Evolutionary conservation across 495 filamentous ascomycete genomes (phyloP).

Genomic region (Parathielavia appendiculata): DNA sequence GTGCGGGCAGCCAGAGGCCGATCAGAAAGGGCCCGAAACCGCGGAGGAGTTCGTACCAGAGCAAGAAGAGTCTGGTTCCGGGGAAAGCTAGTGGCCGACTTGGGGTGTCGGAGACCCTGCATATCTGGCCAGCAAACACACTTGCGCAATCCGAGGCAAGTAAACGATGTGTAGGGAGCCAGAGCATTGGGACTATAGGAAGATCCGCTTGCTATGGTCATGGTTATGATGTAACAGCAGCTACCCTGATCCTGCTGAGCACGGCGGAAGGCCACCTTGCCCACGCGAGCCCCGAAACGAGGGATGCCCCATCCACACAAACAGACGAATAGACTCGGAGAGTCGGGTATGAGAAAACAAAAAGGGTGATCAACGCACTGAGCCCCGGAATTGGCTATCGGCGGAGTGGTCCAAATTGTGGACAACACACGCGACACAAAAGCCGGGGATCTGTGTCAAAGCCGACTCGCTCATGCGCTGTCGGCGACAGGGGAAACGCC

Average conservation of each 20-base stretch:
- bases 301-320: background rate
- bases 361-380: slow-evolving; percentile 10
- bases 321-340: slow-evolving; percentile 1
- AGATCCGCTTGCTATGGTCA: background rate
- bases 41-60: slow-evolving; percentile 31
- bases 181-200: background rate
- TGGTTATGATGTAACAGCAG: background rate
- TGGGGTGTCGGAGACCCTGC: background rate
- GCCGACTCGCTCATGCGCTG: slow-evolving; percentile 6
- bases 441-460: slow-evolving; percentile 13
- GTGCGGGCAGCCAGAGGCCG: slow-evolving; percentile 2
- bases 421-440: slow-evolving; percentile 1
- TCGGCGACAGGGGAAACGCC: background rate
- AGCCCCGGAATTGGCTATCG: background rate
- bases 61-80: slow-evolving; percentile 20
- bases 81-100: slow-evolving; percentile 1
- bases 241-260: slow-evolving; percentile 1
- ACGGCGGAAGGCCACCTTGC: background rate
- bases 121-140: background rate
- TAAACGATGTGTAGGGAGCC: background rate
- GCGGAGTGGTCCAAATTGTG: background rate
- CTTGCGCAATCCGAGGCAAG: background rate
- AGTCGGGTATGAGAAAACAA: slow-evolving; percentile 13
- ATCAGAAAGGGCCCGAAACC: slow-evolving; percentile 27
- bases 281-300: background rate